A percentile compares a stretch with the other conserved stretches of the same genome.
These are phyloP conservation scores for Psilocybe subaeruginosa DNA, from an alignment of 768 basidiomycete species.

Conservation along the genomic window DNA sequence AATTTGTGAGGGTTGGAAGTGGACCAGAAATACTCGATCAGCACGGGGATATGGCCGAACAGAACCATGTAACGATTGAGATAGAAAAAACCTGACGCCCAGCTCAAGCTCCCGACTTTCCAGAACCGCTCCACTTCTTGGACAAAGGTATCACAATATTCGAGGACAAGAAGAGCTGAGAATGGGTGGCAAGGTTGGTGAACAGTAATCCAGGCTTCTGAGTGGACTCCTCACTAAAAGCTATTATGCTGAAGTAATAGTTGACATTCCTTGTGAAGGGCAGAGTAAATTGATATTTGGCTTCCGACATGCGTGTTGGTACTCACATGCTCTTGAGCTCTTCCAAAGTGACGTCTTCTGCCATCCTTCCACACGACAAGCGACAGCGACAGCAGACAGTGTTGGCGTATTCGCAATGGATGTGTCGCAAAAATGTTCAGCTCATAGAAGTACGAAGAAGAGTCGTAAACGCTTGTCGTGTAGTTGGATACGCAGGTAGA, in stretches of 20 bases:
- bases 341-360: conserved; percentile 13
- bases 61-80: conserved; percentile 44
- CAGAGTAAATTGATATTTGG: neutral
- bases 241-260: conserved; percentile 26
- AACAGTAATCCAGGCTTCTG: neutral
- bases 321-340: conserved; percentile 10
- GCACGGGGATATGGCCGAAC: conserved; percentile 38
- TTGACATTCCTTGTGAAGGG: conserved; percentile 17
- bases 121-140: conserved; percentile 49
- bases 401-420: neutral
- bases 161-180: conserved; percentile 44
- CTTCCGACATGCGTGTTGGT: neutral
- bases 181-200: neutral
- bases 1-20: conserved; percentile 28
- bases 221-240: conserved; percentile 28
- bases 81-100: conserved; percentile 40
- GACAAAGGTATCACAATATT: conserved; percentile 47
- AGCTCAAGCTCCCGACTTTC: conserved; percentile 39
- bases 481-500: neutral
- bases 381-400: neutral
- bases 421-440: neutral
- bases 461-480: neutral
- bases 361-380: conserved; percentile 5
- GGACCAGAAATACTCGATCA: conserved; percentile 36
- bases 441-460: neutral